phyloP scores from a whole-genome alignment of 805 yeast genomes.

The Ogataea naganishii region DNA sequence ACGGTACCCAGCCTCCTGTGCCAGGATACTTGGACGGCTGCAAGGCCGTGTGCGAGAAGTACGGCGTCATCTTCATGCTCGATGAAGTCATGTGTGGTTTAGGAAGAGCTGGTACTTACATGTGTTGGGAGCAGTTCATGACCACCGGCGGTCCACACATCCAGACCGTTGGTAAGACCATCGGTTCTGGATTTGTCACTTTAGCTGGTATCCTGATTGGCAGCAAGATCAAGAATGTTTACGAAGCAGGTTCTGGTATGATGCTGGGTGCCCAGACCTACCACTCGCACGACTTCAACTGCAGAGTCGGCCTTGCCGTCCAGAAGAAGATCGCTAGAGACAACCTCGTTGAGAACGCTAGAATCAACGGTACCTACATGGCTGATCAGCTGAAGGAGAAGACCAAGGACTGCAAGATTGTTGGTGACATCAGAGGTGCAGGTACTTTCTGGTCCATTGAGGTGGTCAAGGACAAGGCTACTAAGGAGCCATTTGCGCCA shows the following conservation, averaged over 20 bases:
- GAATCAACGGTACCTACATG: conserved; percentile 33
- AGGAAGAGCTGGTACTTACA: conserved; percentile 41
- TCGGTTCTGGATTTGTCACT: conserved; percentile 41
- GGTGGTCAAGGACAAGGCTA: conserved; percentile 41
- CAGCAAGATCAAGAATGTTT: conserved; percentile 30
- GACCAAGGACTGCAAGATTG: conserved; percentile 28
- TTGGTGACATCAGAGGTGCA: conserved; percentile 55
- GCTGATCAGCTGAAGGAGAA: conserved; percentile 27
- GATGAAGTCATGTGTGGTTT: conserved; percentile 56
- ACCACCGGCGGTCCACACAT: conserved; percentile 37
- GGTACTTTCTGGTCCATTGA: conserved; percentile 56
- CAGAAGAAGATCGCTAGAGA: conserved; percentile 30
- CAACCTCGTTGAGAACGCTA: conserved; percentile 30
- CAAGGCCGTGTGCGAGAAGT: conserved; percentile 39
- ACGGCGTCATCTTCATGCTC: conserved; percentile 38
- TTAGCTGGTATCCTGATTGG: conserved; percentile 36
- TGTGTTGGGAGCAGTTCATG: conserved; percentile 38
- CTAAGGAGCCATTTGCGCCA: conserved; percentile 40
- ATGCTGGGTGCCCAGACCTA: conserved; percentile 43
- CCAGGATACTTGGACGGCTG: conserved; percentile 39
- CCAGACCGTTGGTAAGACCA: conserved; percentile 38
- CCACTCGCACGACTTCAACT: conserved; percentile 39
- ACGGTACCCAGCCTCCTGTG: conserved; percentile 36
- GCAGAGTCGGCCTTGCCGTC: conserved; percentile 37
- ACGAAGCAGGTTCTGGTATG: conserved; percentile 29